Percentiles rank a stretch among this genome's conserved stretches.
Evolutionary conservation across 139 green algal genomes (phyloP).

Genomic region (Tetraselmis chui): DNA sequence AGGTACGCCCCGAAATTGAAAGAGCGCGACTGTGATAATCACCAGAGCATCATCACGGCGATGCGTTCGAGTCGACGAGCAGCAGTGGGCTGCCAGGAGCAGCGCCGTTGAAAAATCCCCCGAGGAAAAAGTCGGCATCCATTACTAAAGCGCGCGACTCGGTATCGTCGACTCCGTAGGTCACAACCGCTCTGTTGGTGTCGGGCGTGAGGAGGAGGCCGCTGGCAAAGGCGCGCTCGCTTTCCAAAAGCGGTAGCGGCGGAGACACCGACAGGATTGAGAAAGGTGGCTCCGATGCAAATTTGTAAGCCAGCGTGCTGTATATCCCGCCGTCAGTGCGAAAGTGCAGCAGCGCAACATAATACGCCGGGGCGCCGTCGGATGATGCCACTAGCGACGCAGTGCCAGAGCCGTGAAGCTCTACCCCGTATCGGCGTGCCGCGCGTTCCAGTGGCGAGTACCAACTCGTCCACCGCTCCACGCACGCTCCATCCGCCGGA

Average conservation of each 20-base stretch:
- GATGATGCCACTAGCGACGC: not conserved
- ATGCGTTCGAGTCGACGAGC: too few relatives aligned
- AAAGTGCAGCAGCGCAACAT: conserved; percentile 7
- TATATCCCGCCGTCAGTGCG: not conserved
- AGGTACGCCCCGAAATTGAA: too few relatives aligned
- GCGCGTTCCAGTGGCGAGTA: not conserved
- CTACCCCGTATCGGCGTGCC: too few relatives aligned
- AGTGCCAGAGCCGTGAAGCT: not conserved
- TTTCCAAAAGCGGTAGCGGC: not conserved
- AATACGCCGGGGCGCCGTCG: too few relatives aligned
- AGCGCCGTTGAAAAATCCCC: not conserved
- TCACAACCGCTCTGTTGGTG: not conserved
- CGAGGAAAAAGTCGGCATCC: not conserved
- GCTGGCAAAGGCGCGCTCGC: conserved; percentile 1
- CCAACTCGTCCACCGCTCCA: not conserved
- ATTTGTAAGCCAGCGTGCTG: conserved; percentile 5
- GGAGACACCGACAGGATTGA: not conserved
- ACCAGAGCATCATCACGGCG: too few relatives aligned
- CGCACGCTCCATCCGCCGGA: not conserved
- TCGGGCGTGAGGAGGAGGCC: conserved; percentile 1
- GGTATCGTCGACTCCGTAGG: not conserved
- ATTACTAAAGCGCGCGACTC: not conserved
- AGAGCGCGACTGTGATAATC: too few relatives aligned
- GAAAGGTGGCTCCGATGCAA: not conserved
- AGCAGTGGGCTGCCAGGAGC: too few relatives aligned